A percentile compares a stretch with the other conserved stretches of the same genome.
Evolutionary conservation across 441 rosid genomes (phyloP).

Genomic region (Arabidopsis lyrata): DNA sequence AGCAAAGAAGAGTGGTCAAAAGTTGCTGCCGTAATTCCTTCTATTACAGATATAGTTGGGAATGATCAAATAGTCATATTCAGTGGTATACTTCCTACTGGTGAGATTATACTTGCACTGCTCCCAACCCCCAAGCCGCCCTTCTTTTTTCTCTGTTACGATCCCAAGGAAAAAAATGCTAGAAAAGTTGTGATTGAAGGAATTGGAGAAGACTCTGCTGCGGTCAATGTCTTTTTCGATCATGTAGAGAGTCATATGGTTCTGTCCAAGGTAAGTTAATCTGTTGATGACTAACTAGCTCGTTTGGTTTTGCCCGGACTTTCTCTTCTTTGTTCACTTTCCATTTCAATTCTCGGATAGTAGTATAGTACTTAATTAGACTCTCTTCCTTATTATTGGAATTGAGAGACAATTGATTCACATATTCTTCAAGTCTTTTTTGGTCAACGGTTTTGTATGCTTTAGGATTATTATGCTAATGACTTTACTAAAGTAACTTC

Average conservation of each 20-base stretch:
- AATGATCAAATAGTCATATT: neutral
- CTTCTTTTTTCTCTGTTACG: conserved; percentile 1
- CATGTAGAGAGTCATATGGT: conserved; percentile 10
- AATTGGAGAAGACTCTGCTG: neutral
- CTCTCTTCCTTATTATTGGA: too few relatives aligned
- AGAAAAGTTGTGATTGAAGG: conserved; percentile 6
- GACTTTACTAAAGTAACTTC: too few relatives aligned
- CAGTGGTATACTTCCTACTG: neutral
- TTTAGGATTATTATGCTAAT: neutral
- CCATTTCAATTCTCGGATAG: too few relatives aligned
- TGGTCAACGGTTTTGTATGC: neutral
- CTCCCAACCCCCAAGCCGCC: neutral
- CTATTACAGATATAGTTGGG: neutral
- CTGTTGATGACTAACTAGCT: neutral
- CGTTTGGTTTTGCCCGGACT: neutral
- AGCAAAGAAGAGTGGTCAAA: conserved; percentile 7
- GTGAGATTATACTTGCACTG: neutral
- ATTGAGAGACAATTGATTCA: too few relatives aligned
- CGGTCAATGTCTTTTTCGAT: neutral
- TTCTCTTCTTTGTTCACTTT: neutral
- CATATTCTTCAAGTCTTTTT: too few relatives aligned
- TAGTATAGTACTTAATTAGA: too few relatives aligned
- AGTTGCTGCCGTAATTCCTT: neutral
- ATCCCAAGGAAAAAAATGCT: neutral
- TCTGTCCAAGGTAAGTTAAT: neutral